Evolutionary conservation across 2,329 filamentous ascomycete species (phyloP), one percentile per base, ranked within the genome.

Genomic region (Ophiostoma piceae): DNA sequence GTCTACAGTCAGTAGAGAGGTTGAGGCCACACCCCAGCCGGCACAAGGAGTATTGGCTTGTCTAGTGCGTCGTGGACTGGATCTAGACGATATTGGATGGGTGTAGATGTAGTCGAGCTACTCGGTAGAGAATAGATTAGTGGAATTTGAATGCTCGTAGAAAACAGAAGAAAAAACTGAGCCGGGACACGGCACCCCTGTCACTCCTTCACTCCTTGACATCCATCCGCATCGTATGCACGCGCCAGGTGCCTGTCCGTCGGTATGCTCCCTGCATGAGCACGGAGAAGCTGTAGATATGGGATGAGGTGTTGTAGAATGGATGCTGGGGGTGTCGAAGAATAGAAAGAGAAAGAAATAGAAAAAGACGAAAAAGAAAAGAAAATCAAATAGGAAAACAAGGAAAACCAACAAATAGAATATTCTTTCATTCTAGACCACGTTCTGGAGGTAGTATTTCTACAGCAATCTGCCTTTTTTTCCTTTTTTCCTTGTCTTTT

Each of bases 391-490:
- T 41, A 41, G 12, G 11, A 41, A 41, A 41, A 26, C 8, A n/a
- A 54, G 22, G 11, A 5, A 26, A 16, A 26, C n/a, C 11, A 57
- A 57, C n/a, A 22, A 29, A 57, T 26, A 14, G 51, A 57, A 26
- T 57, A 22, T 57, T 57, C 51, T 57, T 57, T 57, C 51, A 26
- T 57, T 57, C 51, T 57, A 57, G 51, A 57, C 51, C 51, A 57
- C 51, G 51, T 57, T 57, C 51, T 29, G 22, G 51, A 29, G n/a
- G 57, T 62, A 62, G 57, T 62, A 62, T 62, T 62, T 62, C 26
- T 62, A 62, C 26, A 29, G 26, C 22, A 62, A 62, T 62, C 57
- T 62, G 22, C 57, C 12, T 32, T 22, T 62, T 29, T 41, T 35
- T 35, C 35, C 35, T 8, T 35, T 35, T 8, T 35, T 35, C 8